Evolutionary conservation across 176 grass and related monocot species (phyloP).

Genomic region (Calamus simplicifolius): DNA sequence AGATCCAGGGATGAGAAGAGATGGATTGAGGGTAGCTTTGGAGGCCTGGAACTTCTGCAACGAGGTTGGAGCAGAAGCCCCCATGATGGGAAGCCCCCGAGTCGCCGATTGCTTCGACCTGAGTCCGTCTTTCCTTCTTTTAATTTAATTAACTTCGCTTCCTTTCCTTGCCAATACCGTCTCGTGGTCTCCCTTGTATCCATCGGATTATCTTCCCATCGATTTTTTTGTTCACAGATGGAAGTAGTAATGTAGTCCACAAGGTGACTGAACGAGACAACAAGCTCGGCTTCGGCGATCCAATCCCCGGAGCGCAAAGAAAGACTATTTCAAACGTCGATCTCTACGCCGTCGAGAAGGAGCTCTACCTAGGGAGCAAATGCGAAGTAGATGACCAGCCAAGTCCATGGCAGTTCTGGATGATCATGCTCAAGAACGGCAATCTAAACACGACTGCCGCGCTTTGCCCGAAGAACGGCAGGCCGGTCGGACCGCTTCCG

Average conservation of each 20-base stretch:
- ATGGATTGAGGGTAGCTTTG: slow-evolving; percentile 71
- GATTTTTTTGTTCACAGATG: neutral
- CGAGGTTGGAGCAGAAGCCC: slow-evolving; percentile 76
- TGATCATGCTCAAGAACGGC: slow-evolving; percentile 97
- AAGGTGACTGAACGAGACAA: slow-evolving; percentile 61
- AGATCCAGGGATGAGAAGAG: slow-evolving; percentile 73
- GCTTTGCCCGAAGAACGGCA: slow-evolving; percentile 63
- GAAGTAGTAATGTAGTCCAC: slow-evolving; percentile 36
- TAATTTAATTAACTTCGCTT: neutral
- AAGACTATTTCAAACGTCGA: slow-evolving; percentile 31
- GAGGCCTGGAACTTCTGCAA: slow-evolving; percentile 98
- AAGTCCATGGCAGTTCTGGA: slow-evolving; percentile 83
- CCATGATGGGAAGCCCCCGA: slow-evolving; percentile 80
- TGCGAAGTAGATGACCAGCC: slow-evolving; percentile 53
- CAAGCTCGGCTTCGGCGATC: slow-evolving; percentile 36
- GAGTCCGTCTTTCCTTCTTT: slow-evolving; percentile 13
- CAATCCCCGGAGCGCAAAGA: slow-evolving; percentile 14
- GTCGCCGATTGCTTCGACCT: slow-evolving; percentile 87
- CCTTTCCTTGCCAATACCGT: neutral
- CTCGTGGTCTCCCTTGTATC: neutral
- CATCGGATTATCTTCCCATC: too few relatives aligned
- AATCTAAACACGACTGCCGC: slow-evolving; percentile 72
- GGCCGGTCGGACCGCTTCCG: slow-evolving; percentile 41
- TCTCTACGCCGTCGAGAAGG: slow-evolving; percentile 56
- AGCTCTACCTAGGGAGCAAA: slow-evolving; percentile 62